Base-by-base conservation (phyloP, 176 grass and related monocot genomes). In the Avena sativa region DNA sequence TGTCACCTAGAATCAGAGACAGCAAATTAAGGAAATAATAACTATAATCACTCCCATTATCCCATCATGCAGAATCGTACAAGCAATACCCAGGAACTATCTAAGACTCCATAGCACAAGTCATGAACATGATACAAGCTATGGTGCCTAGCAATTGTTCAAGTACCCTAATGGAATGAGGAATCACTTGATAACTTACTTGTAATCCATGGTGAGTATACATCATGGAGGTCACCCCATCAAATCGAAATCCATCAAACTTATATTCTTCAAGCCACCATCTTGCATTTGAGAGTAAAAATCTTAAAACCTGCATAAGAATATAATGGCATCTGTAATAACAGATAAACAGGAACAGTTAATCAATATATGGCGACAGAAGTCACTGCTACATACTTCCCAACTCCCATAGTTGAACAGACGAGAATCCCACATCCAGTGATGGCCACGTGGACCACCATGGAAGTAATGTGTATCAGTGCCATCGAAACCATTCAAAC, bases 371-470 rank as follows among this genome's bases (percentile, higher is more conserved):
- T 0, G 55, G 10, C 20, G 19, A 66, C 20, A 57, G 65, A 88
- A 71, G 46, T 60, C 19, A 53, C 15, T 59, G 25, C 66, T 78
- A 67, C 80, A 57, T 95, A 98, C 95, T 85, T 98, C 95, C 95
- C 95, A 98, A 92, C 84, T 95, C 57, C 95, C 93, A 69, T 98
- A 98, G 73, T 98, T 98, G 86, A 98, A 98, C 38, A 95, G 89
- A 81, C 95, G 95, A 84, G 95, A 98, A 93, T 98, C 95, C 95
- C 95, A 98, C 93, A 98, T 95, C 95, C 95, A 98, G 78, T 98
- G 95, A 89, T 95, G 86, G 26, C 95, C 95, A 8, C 91, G 93
- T 46, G 87, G n/a, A 63, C 95, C 95, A 71, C 89, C 80, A 68
- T 98, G 95, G 91, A 98, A 98, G 74, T 98, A 98, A 89, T 98